phyloP scores from a whole-genome alignment of 139 green algal genomes.

The Deuterostichococcus epilithicus region DNA sequence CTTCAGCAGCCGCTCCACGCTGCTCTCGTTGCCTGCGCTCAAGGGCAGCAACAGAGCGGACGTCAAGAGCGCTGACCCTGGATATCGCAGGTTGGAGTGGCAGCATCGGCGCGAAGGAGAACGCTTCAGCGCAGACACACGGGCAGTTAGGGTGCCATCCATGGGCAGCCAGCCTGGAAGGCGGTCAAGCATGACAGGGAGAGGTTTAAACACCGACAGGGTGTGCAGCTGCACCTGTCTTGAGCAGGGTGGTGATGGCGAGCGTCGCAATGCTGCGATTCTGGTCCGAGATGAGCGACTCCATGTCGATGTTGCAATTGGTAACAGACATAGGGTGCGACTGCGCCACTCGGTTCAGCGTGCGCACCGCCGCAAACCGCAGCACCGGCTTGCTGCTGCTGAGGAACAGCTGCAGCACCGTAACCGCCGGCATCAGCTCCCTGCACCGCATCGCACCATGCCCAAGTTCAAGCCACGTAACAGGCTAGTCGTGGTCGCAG shows the following conservation, averaged over 20 bases:
- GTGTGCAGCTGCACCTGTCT: slow-evolving; percentile 80
- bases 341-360: slow-evolving; percentile 94
- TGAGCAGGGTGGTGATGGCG: slow-evolving; percentile 99
- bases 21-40: slow-evolving; percentile 83
- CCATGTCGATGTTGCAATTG: slow-evolving; percentile 99
- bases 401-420: slow-evolving; percentile 98
- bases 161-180: too few species aligned
- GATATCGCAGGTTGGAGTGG: too few species aligned
- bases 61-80: too few species aligned
- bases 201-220: slow-evolving; percentile 52
- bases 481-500: too few species aligned
- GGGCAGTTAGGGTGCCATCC: too few species aligned
- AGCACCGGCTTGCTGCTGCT: slow-evolving; percentile 93
- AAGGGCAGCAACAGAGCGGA: too few species aligned
- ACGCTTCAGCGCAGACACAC: too few species aligned
- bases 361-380: slow-evolving; percentile 89
- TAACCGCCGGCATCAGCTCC: slow-evolving; percentile 94
- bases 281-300: slow-evolving; percentile 91
- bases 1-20: slow-evolving; percentile 97
- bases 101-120: too few species aligned
- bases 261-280: slow-evolving; percentile 96
- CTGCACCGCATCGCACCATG: neutral
- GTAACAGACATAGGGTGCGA: slow-evolving; percentile 88
- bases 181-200: slow-evolving; percentile 58
- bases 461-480: too few species aligned